Conservation (phyloP, 176 grass and related monocot species). For the Oryza meyeriana region DNA sequence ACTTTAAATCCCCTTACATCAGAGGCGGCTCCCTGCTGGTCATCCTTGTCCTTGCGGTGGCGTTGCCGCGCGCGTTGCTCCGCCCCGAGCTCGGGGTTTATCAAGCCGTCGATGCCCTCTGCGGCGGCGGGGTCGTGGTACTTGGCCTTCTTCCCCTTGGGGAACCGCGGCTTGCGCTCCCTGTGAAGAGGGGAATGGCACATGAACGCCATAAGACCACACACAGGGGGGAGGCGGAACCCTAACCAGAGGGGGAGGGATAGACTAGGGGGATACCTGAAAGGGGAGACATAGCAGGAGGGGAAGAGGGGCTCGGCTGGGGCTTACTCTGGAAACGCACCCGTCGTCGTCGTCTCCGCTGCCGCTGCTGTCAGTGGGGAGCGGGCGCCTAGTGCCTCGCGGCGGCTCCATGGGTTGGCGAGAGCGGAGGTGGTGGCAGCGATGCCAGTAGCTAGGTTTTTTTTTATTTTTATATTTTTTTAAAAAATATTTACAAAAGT, state of each 20-base stretch:
- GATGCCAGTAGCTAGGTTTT: background rate
- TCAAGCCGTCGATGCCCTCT: constrained; percentile 46
- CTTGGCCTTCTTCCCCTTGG: constrained; percentile 91
- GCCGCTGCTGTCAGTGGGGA: background rate
- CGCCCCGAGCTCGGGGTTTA: constrained; percentile 64
- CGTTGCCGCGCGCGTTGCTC: constrained; percentile 67
- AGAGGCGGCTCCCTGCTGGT: constrained; percentile 34
- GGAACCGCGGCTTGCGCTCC: constrained; percentile 73
- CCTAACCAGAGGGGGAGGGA: background rate
- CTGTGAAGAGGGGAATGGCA: constrained; percentile 34
- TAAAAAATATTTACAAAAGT: too few relatives aligned
- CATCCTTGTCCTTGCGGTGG: constrained; percentile 43
- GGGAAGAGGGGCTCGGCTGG: background rate
- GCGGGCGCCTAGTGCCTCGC: constrained; percentile 45
- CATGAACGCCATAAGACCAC: constrained; percentile 19
- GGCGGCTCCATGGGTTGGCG: constrained; percentile 35
- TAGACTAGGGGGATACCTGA: background rate
- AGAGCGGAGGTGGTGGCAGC: background rate
- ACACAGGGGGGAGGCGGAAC: constrained; percentile 12
- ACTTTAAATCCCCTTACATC: constrained; percentile 61
- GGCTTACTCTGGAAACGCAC: constrained; percentile 31
- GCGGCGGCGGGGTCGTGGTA: constrained; percentile 10
- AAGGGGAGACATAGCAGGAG: background rate
- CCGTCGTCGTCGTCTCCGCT: constrained; percentile 33
- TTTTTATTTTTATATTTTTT: too few relatives aligned